Percentiles rank a stretch among this genome's conserved stretches.
Conservation (phyloP, 1,139 yeast species). For the Taphrina wiesneri region DNA sequence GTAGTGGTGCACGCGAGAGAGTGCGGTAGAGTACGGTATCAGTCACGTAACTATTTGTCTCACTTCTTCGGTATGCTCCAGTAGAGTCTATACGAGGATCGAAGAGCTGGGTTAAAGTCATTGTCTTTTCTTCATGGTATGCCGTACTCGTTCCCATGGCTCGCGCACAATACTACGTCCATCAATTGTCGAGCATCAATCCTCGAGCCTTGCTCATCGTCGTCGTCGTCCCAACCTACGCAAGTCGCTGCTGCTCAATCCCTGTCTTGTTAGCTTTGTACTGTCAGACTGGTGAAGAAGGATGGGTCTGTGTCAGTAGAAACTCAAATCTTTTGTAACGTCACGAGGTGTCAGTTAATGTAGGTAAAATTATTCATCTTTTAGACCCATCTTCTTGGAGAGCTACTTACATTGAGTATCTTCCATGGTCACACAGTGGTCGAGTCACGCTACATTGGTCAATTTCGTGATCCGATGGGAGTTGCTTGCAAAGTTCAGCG, state of each 20-base stretch:
- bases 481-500: neutral
- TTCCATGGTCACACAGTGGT: neutral
- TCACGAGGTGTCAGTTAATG: constrained; percentile 13
- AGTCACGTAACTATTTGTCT: constrained; percentile 20
- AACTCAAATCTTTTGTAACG: constrained; percentile 25
- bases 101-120: constrained; percentile 23
- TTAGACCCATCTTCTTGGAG: neutral
- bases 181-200: constrained; percentile 1
- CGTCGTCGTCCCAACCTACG: neutral
- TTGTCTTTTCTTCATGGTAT: constrained; percentile 20
- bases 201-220: neutral
- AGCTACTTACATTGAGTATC: neutral
- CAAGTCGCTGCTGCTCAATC: neutral
- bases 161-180: neutral
- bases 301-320: constrained; percentile 13
- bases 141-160: neutral
- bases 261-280: neutral
- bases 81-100: constrained; percentile 10
- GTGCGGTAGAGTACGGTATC: neutral
- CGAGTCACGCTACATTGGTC: neutral
- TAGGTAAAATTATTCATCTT: constrained; percentile 18
- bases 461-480: neutral
- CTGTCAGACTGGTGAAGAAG: too few species aligned
- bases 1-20: neutral
- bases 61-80: constrained; percentile 11